Percentiles rank a stretch among this genome's conserved stretches.
Evolutionary conservation across 805 yeast genomes (phyloP).

Genomic region (Saturnispora gosingensis): DNA sequence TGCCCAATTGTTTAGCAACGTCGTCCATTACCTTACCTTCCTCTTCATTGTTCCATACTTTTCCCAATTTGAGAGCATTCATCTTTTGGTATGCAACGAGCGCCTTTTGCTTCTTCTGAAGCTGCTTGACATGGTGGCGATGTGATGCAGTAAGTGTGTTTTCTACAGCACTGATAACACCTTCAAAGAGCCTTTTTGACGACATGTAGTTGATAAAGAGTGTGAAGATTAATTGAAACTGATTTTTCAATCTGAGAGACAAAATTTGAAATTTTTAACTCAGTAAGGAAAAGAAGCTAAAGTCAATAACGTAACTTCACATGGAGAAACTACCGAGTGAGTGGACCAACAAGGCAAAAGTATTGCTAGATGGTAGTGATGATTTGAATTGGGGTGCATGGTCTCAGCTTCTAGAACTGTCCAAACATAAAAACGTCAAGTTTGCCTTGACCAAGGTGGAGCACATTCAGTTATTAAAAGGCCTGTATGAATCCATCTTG

Average conservation of each 20-base stretch:
- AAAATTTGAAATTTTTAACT: neutral
- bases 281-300: neutral
- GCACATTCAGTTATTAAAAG: conserved; percentile 22
- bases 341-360: neutral
- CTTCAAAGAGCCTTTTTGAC: conserved; percentile 6
- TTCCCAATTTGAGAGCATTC: conserved; percentile 33
- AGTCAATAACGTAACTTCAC: neutral
- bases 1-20: conserved; percentile 21
- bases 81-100: conserved; percentile 39
- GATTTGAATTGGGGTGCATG: neutral
- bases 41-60: conserved; percentile 24
- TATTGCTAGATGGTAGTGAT: neutral
- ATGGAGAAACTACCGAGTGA: neutral
- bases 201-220: conserved; percentile 9
- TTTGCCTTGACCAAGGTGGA: neutral
- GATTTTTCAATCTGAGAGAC: neutral
- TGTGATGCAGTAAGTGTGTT: conserved; percentile 29
- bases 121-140: conserved; percentile 31
- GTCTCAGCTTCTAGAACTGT: neutral
- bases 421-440: neutral
- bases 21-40: conserved; percentile 29
- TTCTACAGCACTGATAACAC: conserved; percentile 29
- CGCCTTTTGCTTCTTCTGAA: conserved; percentile 36
- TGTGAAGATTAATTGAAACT: neutral
- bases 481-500: conserved; percentile 36